Base-by-base conservation (phyloP, 2,329 filamentous ascomycete species). In the Ascochyta fabae region DNA sequence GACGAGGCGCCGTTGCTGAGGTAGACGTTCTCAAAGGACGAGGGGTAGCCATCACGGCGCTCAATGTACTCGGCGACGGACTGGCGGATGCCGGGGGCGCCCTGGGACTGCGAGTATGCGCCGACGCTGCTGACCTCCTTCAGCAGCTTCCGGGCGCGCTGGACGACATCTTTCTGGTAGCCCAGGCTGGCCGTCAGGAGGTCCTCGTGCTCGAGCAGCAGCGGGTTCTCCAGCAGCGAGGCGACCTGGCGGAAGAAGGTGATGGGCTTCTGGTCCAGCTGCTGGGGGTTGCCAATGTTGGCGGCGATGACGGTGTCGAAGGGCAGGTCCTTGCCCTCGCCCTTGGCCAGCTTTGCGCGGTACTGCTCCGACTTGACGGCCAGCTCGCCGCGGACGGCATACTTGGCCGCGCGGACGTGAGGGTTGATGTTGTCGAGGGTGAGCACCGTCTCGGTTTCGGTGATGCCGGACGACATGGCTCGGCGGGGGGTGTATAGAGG, bases 201-300 rank as follows among this genome's bases (percentile, higher is more conserved):
- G 63, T 94, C 86, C 75, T 92, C 87, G 68, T 96, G 88, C 72
- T 96, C 84, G 57, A 99, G 83, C 31, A 99, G 82, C 53, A 82
- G 76, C 0, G 95, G 95, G 81, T 98, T 93, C 83, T 99, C 95
- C 56, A 98, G 79, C 60, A 99, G 78, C 79, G 92, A 96, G 70
- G 95, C 85, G 26, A 99, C 95, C 80, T 99, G 94, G 67, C 95
- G 88, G 86, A 99, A 97, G 84, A 97, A 99, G 66, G 95, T 99
- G 71, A 99, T 94, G 71, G 95, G 95, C 83, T 98, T 96, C 84
- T 99, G 95, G 80, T 97, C 95, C 61, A 99, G 87, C 80, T 99
- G 95, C 79, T 99, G 95, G 4, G 95, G 95, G 82, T 99, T 99
- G 73, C 95, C 95, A 72, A 99, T 99, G 81, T 99, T 99, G 79